phyloP scores from a whole-genome alignment of 2,329 filamentous ascomycete species.

The Scedosporium boydii region DNA sequence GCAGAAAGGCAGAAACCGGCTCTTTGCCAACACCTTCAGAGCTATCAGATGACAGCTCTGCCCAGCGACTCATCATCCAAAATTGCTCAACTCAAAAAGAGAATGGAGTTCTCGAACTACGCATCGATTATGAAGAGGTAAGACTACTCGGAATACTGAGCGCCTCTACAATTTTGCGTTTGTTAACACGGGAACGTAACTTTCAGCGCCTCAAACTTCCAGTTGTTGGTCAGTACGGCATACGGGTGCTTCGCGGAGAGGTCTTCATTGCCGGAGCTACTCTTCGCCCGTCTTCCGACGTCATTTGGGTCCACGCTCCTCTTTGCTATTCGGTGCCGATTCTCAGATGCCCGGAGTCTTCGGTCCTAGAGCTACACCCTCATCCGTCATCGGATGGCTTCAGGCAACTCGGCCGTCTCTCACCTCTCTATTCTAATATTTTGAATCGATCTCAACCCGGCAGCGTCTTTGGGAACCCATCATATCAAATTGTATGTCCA shows the following conservation, averaged over 20 bases:
- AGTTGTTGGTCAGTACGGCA: conserved; percentile 58
- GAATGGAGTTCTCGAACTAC: conserved; percentile 1
- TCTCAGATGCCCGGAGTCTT: conserved; percentile 43
- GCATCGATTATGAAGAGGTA: conserved; percentile 1
- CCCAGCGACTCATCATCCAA: not conserved
- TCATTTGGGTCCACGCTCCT: conserved; percentile 54
- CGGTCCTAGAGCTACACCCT: conserved; percentile 45
- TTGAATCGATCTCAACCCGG: conserved; percentile 43
- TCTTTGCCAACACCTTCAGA: not conserved
- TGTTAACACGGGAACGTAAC: not conserved
- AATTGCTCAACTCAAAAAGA: not conserved
- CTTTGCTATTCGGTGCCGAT: conserved; percentile 62
- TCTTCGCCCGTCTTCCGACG: conserved; percentile 35
- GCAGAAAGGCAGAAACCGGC: not conserved
- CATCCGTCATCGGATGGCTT: conserved; percentile 40
- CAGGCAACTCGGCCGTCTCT: conserved; percentile 46
- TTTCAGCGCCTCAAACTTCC: conserved; percentile 1
- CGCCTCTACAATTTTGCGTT: not conserved
- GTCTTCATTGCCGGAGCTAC: conserved; percentile 57
- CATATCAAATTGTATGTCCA: conserved; percentile 41
- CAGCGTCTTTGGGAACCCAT: conserved; percentile 17
- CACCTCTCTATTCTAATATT: conserved; percentile 56
- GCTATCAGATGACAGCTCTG: not conserved
- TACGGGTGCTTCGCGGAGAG: conserved; percentile 52
- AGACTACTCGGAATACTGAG: not conserved